These are phyloP conservation scores for Boletus sp. DNA, from an alignment of 768 basidiomycete genomes.

Conservation along the genomic window DNA sequence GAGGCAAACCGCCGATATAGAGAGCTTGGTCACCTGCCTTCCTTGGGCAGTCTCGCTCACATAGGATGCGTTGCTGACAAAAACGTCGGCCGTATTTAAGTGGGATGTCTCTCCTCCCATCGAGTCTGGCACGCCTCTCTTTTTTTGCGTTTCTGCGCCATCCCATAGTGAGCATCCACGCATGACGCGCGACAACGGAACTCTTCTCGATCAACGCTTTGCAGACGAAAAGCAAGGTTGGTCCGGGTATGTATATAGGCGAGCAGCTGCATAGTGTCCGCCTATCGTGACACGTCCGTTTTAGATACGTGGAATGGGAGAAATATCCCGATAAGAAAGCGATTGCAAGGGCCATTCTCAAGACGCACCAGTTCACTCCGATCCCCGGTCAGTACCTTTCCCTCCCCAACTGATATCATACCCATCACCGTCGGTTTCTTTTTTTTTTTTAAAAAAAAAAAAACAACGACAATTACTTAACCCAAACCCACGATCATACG, in stretches of 20 bases:
- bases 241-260: constrained; percentile 6
- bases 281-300: not conserved
- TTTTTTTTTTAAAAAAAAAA: not conserved
- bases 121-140: not conserved
- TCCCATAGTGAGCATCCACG: not conserved
- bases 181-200: constrained; percentile 3
- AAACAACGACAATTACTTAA: not conserved
- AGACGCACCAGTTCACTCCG: constrained; percentile 9
- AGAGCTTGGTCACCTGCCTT: not conserved
- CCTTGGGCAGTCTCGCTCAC: not conserved
- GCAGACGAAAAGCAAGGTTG: constrained; percentile 15
- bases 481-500: not conserved
- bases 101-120: not conserved
- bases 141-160: not conserved
- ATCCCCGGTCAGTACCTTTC: constrained; percentile 7
- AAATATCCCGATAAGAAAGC: constrained; percentile 12
- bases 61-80: not conserved
- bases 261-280: no score
- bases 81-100: not conserved
- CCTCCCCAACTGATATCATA: not conserved
- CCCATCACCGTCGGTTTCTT: no score
- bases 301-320: constrained; percentile 17
- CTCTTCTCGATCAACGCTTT: not conserved
- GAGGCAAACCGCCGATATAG: not conserved
- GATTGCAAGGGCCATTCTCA: constrained; percentile 7